A percentile compares a stretch with the other conserved stretches of the same genome.
These are phyloP conservation scores for Boeremia exigua DNA, from an alignment of 2,329 filamentous ascomycete species.

Conservation along the genomic window DNA sequence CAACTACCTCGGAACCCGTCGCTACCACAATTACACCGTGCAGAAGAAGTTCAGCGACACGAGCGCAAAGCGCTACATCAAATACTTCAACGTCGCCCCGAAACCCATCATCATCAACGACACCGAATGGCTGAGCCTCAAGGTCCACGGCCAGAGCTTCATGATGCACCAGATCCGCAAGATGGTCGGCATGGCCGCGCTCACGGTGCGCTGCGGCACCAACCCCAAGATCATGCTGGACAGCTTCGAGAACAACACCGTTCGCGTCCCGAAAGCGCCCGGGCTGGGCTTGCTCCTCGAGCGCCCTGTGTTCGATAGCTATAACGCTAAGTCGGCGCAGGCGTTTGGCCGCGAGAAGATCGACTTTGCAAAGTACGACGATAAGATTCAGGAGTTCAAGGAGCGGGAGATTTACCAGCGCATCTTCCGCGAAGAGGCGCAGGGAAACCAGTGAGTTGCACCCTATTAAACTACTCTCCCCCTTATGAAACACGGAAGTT, in stretches of 20 bases:
- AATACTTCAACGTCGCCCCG: conserved; percentile 79
- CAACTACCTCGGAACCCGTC: conserved; percentile 81
- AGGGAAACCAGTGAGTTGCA: conserved; percentile 71
- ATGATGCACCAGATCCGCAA: conserved; percentile 99
- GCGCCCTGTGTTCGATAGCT: conserved; percentile 86
- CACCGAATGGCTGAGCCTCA: conserved; percentile 94
- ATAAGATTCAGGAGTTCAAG: conserved; percentile 87
- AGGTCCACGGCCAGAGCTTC: conserved; percentile 97
- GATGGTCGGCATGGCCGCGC: conserved; percentile 92
- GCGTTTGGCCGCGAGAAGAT: conserved; percentile 71
- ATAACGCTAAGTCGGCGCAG: conserved; percentile 75
- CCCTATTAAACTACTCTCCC: background rate
- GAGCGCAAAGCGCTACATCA: conserved; percentile 88
- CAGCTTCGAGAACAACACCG: conserved; percentile 72
- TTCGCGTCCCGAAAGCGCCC: conserved; percentile 93
- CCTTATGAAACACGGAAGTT: background rate
- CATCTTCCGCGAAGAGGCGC: conserved; percentile 89
- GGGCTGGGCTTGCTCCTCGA: conserved; percentile 87
- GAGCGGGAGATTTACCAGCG: conserved; percentile 88
- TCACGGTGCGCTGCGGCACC: conserved; percentile 85
- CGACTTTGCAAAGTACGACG: conserved; percentile 78
- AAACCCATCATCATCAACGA: conserved; percentile 77
- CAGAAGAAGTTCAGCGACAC: conserved; percentile 82
- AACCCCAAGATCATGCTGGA: conserved; percentile 72
- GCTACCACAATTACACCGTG: conserved; percentile 98